phyloP scores from a whole-genome alignment of 2,329 filamentous ascomycete genomes.

The Aspergillus nomiae region DNA sequence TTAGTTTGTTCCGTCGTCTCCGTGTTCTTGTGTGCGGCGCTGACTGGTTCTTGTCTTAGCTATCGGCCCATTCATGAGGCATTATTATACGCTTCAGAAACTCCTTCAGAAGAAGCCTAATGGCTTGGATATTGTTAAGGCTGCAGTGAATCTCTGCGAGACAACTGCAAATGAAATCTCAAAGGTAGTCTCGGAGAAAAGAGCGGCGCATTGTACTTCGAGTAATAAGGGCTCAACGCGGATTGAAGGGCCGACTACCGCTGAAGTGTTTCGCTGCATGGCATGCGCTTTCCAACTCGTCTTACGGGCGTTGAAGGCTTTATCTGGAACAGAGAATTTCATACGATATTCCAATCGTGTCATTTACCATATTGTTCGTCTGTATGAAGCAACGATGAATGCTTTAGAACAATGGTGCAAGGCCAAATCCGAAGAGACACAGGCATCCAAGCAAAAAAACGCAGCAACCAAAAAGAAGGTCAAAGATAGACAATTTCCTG shows the following conservation, averaged over 20 bases:
- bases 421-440: constrained; percentile 13
- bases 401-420: constrained; percentile 30
- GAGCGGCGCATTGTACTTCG: background rate
- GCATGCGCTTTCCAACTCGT: constrained; percentile 29
- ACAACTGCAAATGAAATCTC: constrained; percentile 27
- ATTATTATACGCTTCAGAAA: constrained; percentile 36
- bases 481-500: constrained; percentile 5
- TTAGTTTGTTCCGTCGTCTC: constrained; percentile 11
- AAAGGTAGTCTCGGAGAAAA: constrained; percentile 13
- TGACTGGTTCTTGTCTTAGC: constrained; percentile 20
- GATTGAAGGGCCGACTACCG: constrained; percentile 18
- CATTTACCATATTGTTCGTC: constrained; percentile 35
- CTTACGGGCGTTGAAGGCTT: constrained; percentile 30
- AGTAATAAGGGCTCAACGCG: constrained; percentile 11
- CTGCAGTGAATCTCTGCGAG: constrained; percentile 32
- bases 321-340: constrained; percentile 19
- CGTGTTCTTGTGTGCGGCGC: background rate
- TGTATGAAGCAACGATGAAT: constrained; percentile 35
- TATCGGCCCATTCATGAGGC: constrained; percentile 34
- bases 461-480: constrained; percentile 1
- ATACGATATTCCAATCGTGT: constrained; percentile 24
- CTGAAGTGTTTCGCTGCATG: constrained; percentile 23
- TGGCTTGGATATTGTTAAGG: constrained; percentile 22
- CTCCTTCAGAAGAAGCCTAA: constrained; percentile 32
- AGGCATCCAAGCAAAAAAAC: constrained; percentile 20